These are phyloP conservation scores for Pleurotus cornucopiae DNA, from an alignment of 768 basidiomycete genomes.

Conservation along the genomic window DNA sequence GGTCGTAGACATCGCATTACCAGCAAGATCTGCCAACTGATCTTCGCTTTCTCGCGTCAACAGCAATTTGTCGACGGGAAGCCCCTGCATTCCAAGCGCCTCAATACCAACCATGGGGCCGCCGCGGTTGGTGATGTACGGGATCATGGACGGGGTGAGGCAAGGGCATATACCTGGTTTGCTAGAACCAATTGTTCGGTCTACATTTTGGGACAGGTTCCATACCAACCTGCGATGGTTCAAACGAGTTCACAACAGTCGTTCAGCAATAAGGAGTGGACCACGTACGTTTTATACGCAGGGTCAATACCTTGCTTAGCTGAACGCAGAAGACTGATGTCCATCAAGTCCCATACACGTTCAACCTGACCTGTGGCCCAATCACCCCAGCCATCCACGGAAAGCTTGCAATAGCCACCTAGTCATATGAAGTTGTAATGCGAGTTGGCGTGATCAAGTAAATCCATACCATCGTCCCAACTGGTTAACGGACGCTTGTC, in stretches of 20 bases:
- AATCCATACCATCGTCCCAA: constrained; percentile 80
- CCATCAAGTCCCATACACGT: constrained; percentile 93
- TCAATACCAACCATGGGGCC: constrained; percentile 95
- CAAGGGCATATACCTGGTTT: constrained; percentile 87
- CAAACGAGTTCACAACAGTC: not conserved
- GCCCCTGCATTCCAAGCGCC: constrained; percentile 89
- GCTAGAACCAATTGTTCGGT: constrained; percentile 79
- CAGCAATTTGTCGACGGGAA: constrained; percentile 87
- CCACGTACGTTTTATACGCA: constrained; percentile 78
- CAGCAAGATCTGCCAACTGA: constrained; percentile 89
- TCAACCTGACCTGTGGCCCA: constrained; percentile 94
- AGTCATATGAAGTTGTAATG: constrained; percentile 3
- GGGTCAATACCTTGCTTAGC: constrained; percentile 81
- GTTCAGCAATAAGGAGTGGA: constrained; percentile 2
- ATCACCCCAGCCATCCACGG: constrained; percentile 90
- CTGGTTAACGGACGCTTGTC: constrained; percentile 81
- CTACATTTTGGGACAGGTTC: constrained; percentile 97
- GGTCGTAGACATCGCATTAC: constrained; percentile 97
- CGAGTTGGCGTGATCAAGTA: not conserved
- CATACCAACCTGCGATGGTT: constrained; percentile 65
- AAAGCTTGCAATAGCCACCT: constrained; percentile 82
- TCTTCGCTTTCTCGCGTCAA: constrained; percentile 93
- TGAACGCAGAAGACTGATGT: constrained; percentile 81
- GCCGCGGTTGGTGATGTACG: constrained; percentile 92
- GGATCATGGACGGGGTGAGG: constrained; percentile 94